These are phyloP conservation scores for Trametes elegans DNA, from an alignment of 768 basidiomycete genomes.

Conservation along the genomic window DNA sequence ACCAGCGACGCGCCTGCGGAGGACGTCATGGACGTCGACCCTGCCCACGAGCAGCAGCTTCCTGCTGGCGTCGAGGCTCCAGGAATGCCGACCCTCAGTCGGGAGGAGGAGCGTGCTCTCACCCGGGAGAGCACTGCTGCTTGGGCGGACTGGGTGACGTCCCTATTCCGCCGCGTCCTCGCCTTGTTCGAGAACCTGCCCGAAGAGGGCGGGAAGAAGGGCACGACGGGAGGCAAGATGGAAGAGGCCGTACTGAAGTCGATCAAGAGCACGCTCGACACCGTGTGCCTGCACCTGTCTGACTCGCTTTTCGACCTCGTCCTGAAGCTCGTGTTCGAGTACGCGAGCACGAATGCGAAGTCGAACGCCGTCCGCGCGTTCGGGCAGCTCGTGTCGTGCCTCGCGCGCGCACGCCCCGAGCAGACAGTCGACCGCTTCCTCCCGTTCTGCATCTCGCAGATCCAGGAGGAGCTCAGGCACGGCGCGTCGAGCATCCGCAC, in stretches of 20 bases:
- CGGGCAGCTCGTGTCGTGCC: constrained; percentile 81
- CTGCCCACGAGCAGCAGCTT: constrained; percentile 43
- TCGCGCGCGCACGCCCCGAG: constrained; percentile 75
- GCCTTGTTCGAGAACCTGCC: constrained; percentile 90
- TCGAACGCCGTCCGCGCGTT: constrained; percentile 91
- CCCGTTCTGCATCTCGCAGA: constrained; percentile 70
- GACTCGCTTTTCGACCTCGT: constrained; percentile 81
- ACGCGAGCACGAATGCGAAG: constrained; percentile 85
- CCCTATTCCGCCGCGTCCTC: constrained; percentile 74
- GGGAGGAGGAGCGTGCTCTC: constrained; percentile 68
- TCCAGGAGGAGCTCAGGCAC: constrained; percentile 82
- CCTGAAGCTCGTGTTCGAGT: constrained; percentile 80
- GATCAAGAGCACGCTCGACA: constrained; percentile 76
- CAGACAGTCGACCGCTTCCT: constrained; percentile 80
- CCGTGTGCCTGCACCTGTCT: constrained; percentile 78
- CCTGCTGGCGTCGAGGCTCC: constrained; percentile 50
- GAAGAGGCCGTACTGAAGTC: constrained; percentile 77
- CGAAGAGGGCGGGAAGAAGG: constrained; percentile 88
- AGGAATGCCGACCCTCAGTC: constrained; percentile 44
- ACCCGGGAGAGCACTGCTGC: constrained; percentile 75
- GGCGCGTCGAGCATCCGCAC: constrained; percentile 87
- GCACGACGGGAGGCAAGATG: constrained; percentile 81
- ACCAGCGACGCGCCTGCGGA: constrained; percentile 53
- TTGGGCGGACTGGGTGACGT: constrained; percentile 82
- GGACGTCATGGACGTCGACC: constrained; percentile 53